Evolutionary conservation across 352 stramenopile genomes (phyloP).

Genomic region (Globisporangium cederbergense): DNA sequence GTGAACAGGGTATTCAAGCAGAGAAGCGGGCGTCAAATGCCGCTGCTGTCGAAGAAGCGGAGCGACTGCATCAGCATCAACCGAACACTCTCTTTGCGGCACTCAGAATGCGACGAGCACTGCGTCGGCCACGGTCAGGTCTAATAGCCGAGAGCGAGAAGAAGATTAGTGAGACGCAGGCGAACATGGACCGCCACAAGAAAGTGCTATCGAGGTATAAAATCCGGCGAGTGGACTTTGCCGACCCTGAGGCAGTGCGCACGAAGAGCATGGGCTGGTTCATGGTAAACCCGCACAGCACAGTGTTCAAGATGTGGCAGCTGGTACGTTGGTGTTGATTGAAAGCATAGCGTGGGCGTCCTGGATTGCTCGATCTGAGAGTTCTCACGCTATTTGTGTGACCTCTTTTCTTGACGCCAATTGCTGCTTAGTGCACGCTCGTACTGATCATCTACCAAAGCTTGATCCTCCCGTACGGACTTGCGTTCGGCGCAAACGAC

Average conservation of each 20-base stretch:
- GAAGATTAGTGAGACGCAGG: slow-evolving; percentile 38
- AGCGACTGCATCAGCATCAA: neutral
- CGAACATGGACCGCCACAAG: slow-evolving; percentile 59
- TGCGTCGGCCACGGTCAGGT: slow-evolving; percentile 36
- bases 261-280: slow-evolving; percentile 41
- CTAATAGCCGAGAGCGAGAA: neutral
- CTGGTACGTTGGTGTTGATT: slow-evolving; percentile 32
- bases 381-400: neutral
- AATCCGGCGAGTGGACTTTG: slow-evolving; percentile 55
- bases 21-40: slow-evolving; percentile 13
- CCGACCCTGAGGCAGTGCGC: slow-evolving; percentile 29
- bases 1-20: slow-evolving; percentile 9
- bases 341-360: neutral
- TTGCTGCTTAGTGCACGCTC: slow-evolving; percentile 40
- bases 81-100: slow-evolving; percentile 62
- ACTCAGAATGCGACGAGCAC: slow-evolving; percentile 42
- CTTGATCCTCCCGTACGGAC: slow-evolving; percentile 59
- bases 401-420: neutral
- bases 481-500: slow-evolving; percentile 59
- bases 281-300: slow-evolving; percentile 71
- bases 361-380: neutral
- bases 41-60: neutral
- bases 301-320: slow-evolving; percentile 73
- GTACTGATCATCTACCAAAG: slow-evolving; percentile 79
- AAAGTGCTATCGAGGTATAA: slow-evolving; percentile 78